Evolutionary conservation across 2,329 filamentous ascomycete species (phyloP), one percentile per base, ranked within the genome.

Genomic region (Rhytidhysteron rufulum): DNA sequence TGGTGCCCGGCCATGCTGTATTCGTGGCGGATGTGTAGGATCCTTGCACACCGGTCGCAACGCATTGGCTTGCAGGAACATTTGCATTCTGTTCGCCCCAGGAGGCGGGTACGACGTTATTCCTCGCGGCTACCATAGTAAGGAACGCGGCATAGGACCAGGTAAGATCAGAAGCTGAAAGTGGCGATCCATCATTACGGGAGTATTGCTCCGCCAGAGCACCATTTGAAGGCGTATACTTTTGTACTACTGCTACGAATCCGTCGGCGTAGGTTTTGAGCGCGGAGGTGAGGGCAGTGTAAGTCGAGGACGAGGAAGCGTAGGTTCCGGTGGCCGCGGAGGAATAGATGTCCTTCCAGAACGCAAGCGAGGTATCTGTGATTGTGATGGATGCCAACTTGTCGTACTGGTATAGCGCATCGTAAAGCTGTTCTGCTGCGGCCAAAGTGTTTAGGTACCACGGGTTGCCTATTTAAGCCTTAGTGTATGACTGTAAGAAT

Each of bases 371-470:
- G 2, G 73, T 74, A 0, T 71, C 66, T 4, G 79, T 83, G 34
- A 91, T 76, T 1, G 74, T 76, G 53, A 94, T 74, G 5, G 73
- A 81, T 1, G 80, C 81, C 19, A 73, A 63, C 25, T 70, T 65
- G 46, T 83, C 73, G 85, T 85, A 91, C 36, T 84, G 80, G 49
- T 83, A 82, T 1, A 89, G 55, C 1, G 87, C 83, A 52, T 86
- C 82, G 60, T 89, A 91, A 3, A 94, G 75, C 57, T 86, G 83
- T 64, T 93, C 87, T 3, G 86, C 88, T 0, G 85, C 85, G 2
- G 85, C 86, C 21, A 88, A 72, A 1, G 85, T 91, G 52, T 77
- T 77, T 10, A 91, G 73, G 53, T 88, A 76, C 87, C 87, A 93
- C 2, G 87, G 87, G 61, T 93, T 89, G 1, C 86, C 31, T 27